A percentile compares a stretch with the other conserved stretches of the same genome.
Conservation (phyloP, 805 yeast species). For the Candida pini region DNA sequence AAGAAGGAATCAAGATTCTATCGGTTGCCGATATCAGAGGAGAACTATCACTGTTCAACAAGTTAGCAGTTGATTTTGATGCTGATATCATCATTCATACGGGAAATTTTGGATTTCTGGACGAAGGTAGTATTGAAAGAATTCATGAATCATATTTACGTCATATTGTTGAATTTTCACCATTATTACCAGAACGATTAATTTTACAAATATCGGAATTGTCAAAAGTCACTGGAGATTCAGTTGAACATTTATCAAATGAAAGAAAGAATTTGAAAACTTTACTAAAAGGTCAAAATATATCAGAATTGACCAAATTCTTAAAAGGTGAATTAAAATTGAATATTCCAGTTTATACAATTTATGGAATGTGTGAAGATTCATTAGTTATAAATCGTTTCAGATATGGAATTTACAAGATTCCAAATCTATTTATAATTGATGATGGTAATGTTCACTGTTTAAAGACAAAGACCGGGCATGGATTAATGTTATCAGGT, state of each 20-base stretch:
- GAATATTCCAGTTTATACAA: slow-evolving; percentile 65
- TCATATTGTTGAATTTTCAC: slow-evolving; percentile 63
- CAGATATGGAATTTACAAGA: slow-evolving; percentile 43
- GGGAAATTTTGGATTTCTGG: slow-evolving; percentile 79
- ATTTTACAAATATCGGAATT: slow-evolving; percentile 48
- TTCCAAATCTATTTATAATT: slow-evolving; percentile 55
- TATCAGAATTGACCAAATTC: slow-evolving; percentile 49
- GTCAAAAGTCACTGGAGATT: slow-evolving; percentile 39
- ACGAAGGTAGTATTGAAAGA: slow-evolving; percentile 45
- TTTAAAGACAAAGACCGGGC: slow-evolving; percentile 36
- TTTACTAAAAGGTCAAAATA: slow-evolving; percentile 29
- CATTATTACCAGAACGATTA: slow-evolving; percentile 43
- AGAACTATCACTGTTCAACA: slow-evolving; percentile 43
- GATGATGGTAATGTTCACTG: slow-evolving; percentile 51
- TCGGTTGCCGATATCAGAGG: slow-evolving; percentile 55
- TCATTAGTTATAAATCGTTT: slow-evolving; percentile 60
- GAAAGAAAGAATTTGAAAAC: slow-evolving; percentile 33
- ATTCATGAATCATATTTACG: slow-evolving; percentile 55
- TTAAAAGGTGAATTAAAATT: slow-evolving; percentile 37
- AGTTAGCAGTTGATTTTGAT: slow-evolving; percentile 37
- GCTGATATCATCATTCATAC: slow-evolving; percentile 60
- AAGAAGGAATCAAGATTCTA: slow-evolving; percentile 17
- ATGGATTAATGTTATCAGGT: slow-evolving; percentile 54
- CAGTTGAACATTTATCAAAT: slow-evolving; percentile 32
- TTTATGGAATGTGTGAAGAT: slow-evolving; percentile 76